Evolutionary conservation across 108 stramenopile species (phyloP).

Genomic region (Asterionellopsis glacialis): DNA sequence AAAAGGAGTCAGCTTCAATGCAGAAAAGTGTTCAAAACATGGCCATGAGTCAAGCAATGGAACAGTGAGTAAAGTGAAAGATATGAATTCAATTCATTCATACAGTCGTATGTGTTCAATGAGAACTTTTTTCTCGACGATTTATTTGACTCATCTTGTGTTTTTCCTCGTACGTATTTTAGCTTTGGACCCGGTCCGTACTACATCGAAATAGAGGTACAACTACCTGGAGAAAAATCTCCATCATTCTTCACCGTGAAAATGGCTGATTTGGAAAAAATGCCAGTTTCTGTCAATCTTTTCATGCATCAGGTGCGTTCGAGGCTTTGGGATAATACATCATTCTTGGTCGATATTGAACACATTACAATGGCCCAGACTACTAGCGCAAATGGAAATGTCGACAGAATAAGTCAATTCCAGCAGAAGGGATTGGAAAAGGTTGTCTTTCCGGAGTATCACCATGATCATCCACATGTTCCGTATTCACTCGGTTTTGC

Average conservation of each 20-base stretch:
- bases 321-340: slow-evolving; percentile 37
- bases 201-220: not conserved
- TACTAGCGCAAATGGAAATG: not conserved
- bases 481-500: slow-evolving; percentile 78
- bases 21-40: no score
- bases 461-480: slow-evolving; percentile 58
- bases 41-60: no score
- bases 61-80: no score
- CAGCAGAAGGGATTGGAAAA: slow-evolving; percentile 37
- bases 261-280: slow-evolving; percentile 34
- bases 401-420: slow-evolving; percentile 16
- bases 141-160: not conserved
- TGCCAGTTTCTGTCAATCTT: slow-evolving; percentile 48
- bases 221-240: not conserved
- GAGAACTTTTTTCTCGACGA: not conserved
- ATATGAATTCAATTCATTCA: no score
- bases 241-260: slow-evolving; percentile 19
- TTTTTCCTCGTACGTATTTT: not conserved
- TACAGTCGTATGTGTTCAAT: no score
- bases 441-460: slow-evolving; percentile 76
- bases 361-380: slow-evolving; percentile 38
- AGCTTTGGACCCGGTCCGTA: slow-evolving; percentile 4
- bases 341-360: slow-evolving; percentile 42
- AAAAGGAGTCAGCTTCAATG: no score
- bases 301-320: slow-evolving; percentile 49